Evolutionary conservation across 1,284 basidiomycete genomes (phyloP).

Genomic region (Coniferiporia weirii): DNA sequence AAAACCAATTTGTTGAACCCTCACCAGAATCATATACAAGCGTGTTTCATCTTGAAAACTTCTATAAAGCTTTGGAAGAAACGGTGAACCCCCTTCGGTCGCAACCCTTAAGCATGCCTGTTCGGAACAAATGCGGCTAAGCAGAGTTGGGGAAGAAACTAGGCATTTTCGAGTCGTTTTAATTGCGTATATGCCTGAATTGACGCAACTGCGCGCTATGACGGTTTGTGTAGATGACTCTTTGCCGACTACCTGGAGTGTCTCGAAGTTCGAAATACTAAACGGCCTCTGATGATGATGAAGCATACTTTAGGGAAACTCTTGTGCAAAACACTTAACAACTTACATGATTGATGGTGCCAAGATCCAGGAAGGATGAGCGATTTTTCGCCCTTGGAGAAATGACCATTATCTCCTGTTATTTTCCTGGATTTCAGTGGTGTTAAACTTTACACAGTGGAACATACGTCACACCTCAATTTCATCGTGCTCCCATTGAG

Average conservation of each 20-base stretch:
- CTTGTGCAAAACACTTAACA: neutral
- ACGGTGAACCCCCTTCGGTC: conserved; percentile 45
- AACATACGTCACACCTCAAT: conserved; percentile 24
- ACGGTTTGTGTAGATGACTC: conserved; percentile 51
- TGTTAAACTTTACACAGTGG: neutral
- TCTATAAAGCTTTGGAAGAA: conserved; percentile 57
- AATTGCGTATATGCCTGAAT: conserved; percentile 45
- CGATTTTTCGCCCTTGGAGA: conserved; percentile 23
- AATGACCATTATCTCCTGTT: conserved; percentile 24
- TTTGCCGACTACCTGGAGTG: conserved; percentile 50
- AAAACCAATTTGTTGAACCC: conserved; percentile 11
- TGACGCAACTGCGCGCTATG: conserved; percentile 37
- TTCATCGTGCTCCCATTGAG: conserved; percentile 29
- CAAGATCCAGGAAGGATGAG: conserved; percentile 13
- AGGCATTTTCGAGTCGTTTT: conserved; percentile 58
- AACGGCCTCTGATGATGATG: conserved; percentile 20
- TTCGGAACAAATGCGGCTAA: conserved; percentile 50
- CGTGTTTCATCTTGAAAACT: conserved; percentile 61
- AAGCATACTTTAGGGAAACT: neutral
- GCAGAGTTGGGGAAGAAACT: conserved; percentile 46
- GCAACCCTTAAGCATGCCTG: conserved; percentile 58
- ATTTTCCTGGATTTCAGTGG: neutral
- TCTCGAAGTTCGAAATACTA: conserved; percentile 48
- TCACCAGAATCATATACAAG: conserved; percentile 52
- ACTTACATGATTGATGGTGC: conserved; percentile 1